Base-by-base conservation (phyloP, 2,329 filamentous ascomycete species). In the Sordariomycetes sp. region DNA sequence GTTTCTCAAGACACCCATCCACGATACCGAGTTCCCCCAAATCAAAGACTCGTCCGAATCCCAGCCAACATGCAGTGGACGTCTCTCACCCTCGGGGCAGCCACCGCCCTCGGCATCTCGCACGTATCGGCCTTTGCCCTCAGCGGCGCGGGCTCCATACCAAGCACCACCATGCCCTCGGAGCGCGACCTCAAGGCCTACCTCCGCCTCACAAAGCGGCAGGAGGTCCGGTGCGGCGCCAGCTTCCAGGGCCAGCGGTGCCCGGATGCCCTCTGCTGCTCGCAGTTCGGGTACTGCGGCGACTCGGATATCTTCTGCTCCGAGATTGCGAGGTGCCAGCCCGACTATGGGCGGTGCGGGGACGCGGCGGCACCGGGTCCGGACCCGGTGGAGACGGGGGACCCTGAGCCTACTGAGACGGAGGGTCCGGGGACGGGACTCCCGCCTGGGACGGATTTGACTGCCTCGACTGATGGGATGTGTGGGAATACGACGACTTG, bases 271-370 rank as follows among this genome's bases (percentile, higher is more conserved):
- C 59, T 61, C 32, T 63, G 62, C 58, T 63, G 62, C 56, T 62
- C 61, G 32, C 61, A 63, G 53, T 63, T 60, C 57, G 62, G 62
- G 20, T 63, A 36, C 52, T 63, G 62, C 54, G 62, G 62, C 53
- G 61, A 60, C 15, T 53, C 56, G 10, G 52, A 56, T 15, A 56
- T 56, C 55, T 56, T 56, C 28, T 56, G 55, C 35, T 36, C 55
- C n/a, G 55, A 56, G 20, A 56, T 56, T 32, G 55, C 55, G 17
- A 52, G 48, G n/a, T 75, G 73, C 60, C 72, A 74, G 62, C 60
- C 64, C 10, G 62, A 55, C 10, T 70, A 62, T 54, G 68, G 67
- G 2, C 65, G 61, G 1, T 69, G 67, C 39, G 61, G 57, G 32
- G 35, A 48, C 5, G 56, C 50, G 15, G 28, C 55, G 6, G 28